Conservation (phyloP, 768 basidiomycete genomes). For the Amanita fuliginea region DNA sequence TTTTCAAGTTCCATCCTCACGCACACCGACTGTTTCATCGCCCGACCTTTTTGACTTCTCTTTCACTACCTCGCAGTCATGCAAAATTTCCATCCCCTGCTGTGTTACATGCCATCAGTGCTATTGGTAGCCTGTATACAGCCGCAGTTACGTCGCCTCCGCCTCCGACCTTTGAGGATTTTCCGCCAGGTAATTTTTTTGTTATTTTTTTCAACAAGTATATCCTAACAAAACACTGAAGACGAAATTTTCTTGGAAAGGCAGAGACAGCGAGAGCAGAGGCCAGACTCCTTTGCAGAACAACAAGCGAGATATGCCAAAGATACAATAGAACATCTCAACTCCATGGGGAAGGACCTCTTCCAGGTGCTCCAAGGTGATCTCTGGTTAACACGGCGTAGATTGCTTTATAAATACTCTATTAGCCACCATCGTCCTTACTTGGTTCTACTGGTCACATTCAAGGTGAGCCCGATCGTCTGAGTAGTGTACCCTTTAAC, state of each 20-base stretch:
- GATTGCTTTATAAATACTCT: not conserved
- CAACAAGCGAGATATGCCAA: constrained; percentile 48
- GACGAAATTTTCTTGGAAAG: constrained; percentile 47
- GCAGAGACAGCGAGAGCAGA: constrained; percentile 30
- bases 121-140: constrained; percentile 66
- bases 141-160: constrained; percentile 52
- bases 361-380: constrained; percentile 56
- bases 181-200: constrained; percentile 29
- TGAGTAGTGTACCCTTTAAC: constrained; percentile 3
- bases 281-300: constrained; percentile 55
- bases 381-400: not conserved
- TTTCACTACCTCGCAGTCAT: constrained; percentile 56
- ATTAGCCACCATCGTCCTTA: constrained; percentile 49
- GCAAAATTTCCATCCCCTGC: constrained; percentile 62
- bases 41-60: constrained; percentile 50
- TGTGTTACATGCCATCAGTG: constrained; percentile 82
- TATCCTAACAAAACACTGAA: constrained; percentile 9
- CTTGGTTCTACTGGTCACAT: constrained; percentile 69
- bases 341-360: constrained; percentile 40
- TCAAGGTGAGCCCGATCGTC: constrained; percentile 36
- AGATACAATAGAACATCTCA: constrained; percentile 33
- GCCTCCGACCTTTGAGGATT: constrained; percentile 35
- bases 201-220: not conserved
- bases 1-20: constrained; percentile 71
- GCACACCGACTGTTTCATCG: constrained; percentile 61